Evolutionary conservation across 495 filamentous ascomycete species (phyloP), one percentile per base, ranked within the genome.

Genomic region (Aspergillus panamensis): DNA sequence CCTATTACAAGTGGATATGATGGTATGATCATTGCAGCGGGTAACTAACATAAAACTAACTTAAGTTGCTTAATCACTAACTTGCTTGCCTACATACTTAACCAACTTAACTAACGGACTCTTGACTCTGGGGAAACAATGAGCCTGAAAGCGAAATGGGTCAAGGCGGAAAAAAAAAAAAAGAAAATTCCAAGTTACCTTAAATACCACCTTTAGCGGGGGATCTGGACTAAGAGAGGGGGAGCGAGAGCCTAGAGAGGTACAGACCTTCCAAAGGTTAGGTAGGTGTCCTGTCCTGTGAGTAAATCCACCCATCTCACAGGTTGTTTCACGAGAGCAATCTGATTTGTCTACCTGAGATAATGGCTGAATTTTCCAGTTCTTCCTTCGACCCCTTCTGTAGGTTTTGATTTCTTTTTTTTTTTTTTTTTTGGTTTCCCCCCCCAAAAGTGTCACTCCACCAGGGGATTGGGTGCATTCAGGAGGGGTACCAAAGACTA

Each of bases 111-210:
- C 5, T 25, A 25, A 25, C 25, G 25, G 25, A 25, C 25, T 25
- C 25, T 25, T 25, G 25, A 25, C 25, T 25, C 25, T 25, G 25
- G 13, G 13, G 35, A 17, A 19, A 40, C 13, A 13, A 13, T 25
- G 25, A 25, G n/a, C 33, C 47, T 25, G 29, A 48, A 2, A 29
- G 21, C 29, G 9, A 31, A 40, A 45, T 20, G 42, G 53, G 53
- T 20, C 53, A 33, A 29, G 43, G 19, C 54, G 35, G 51, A 39
- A 48, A 16, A 10, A 37, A 21, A 48, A 12, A 25, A 49, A 5
- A 25, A 25, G 2, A 2, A 25, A 57, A 58, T 33, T 58, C 47
- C 51, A 58, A 58, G 31, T 51, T 57, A 57, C 21, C 35, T 57
- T 57, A 50, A 57, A 37, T 21, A 35, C 30, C 40, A 44, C 13